Conservation (phyloP, 306 rosid species). For the Castanopsis chinensis region DNA sequence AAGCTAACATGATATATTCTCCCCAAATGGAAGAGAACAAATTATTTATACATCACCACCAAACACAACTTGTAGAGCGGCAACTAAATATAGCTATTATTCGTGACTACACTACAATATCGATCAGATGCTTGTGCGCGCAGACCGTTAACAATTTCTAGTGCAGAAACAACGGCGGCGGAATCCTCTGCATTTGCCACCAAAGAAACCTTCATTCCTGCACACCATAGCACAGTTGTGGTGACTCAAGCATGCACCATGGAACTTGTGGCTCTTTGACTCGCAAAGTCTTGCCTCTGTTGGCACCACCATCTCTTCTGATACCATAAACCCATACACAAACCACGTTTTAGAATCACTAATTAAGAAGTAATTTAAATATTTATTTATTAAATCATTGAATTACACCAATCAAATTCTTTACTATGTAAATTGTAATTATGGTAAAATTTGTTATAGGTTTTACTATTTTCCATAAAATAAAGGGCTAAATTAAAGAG, state of each 20-base stretch:
- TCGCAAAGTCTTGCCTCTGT: slow-evolving; percentile 43
- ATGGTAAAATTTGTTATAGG: no score
- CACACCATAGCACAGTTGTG: slow-evolving; percentile 44
- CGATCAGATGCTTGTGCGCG: background rate
- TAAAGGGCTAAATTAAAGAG: background rate
- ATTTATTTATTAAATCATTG: no score
- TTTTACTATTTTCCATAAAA: background rate
- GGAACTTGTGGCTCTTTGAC: slow-evolving; percentile 37
- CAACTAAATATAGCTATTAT: background rate
- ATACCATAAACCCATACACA: background rate
- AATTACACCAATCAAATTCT: no score
- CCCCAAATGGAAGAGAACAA: background rate
- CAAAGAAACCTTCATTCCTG: slow-evolving; percentile 46
- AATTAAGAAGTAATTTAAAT: no score
- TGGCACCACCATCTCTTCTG: slow-evolving; percentile 28
- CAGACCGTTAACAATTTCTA: slow-evolving; percentile 17
- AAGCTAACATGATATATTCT: no score
- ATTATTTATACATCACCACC: background rate
- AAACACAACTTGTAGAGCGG: background rate
- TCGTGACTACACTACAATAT: no score
- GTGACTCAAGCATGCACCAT: slow-evolving; percentile 25
- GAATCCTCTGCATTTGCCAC: slow-evolving; percentile 45
- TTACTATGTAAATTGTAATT: no score
- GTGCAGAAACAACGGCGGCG: slow-evolving; percentile 56
- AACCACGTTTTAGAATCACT: background rate